phyloP scores from a whole-genome alignment of 495 filamentous ascomycete genomes.

The Annulohypoxylon moriforme region DNA sequence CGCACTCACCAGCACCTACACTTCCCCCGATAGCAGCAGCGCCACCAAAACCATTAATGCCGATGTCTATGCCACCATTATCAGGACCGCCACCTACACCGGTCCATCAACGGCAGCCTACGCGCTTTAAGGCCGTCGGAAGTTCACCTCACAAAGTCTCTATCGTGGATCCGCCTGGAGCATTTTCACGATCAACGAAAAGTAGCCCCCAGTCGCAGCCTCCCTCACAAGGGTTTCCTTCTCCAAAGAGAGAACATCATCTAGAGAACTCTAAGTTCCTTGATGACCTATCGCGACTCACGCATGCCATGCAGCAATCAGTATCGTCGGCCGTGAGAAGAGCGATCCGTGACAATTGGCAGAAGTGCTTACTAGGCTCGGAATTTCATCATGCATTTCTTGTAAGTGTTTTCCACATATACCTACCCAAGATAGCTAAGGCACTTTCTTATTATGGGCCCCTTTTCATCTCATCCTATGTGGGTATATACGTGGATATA shows the following conservation, averaged over 20 bases:
- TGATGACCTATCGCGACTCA: constrained; percentile 57
- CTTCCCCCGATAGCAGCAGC: constrained; percentile 3
- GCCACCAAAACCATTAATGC: constrained; percentile 26
- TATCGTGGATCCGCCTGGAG: constrained; percentile 56
- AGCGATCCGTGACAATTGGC: constrained; percentile 60
- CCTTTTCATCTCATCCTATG: not conserved
- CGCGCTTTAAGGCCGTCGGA: constrained; percentile 14
- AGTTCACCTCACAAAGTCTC: constrained; percentile 44
- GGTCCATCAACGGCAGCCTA: not conserved
- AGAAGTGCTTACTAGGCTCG: constrained; percentile 61
- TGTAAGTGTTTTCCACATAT: constrained; percentile 49
- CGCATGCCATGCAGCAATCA: constrained; percentile 55
- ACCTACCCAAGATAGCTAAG: not conserved
- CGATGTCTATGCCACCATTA: constrained; percentile 12
- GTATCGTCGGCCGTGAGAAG: constrained; percentile 58
- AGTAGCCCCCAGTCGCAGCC: constrained; percentile 7
- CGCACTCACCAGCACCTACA: not conserved
- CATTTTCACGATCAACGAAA: constrained; percentile 22
- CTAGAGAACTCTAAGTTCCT: constrained; percentile 52
- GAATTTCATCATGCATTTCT: constrained; percentile 63
- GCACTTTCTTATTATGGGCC: not conserved
- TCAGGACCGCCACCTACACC: constrained; percentile 7
- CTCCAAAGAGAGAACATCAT: constrained; percentile 53
- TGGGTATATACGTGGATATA: not conserved
- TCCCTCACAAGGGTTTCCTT: constrained; percentile 50